Base-by-base conservation (phyloP, 1,284 basidiomycete genomes). In the Puccinia novopanici region DNA sequence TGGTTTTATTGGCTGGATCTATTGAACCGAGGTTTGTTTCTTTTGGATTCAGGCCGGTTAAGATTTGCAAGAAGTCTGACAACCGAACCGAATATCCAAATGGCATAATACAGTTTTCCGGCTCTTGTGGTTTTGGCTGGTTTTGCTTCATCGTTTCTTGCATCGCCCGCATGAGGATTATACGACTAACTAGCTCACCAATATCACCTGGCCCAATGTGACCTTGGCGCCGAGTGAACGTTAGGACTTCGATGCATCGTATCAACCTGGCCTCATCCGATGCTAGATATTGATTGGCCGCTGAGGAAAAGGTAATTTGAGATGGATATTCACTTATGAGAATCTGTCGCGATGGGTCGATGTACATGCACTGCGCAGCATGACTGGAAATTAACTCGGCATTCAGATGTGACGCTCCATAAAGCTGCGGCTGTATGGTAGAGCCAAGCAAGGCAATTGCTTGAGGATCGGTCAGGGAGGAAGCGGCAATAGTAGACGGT, bases 321-420 rank as follows among this genome's bases (percentile, higher is more conserved):
- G 55, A 57, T 27, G n/a, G 55, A 57, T 57, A 57, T 57, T 57
- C 55, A 27, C 55, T 57, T n/a, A 57, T 27, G n/a, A 57, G 55
- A 2, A 57, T 24, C 5, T 57, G 3, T n/a, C 24, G 55, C 55
- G n/a, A 57, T 27, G 4, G n/a, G 24, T 27, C 24, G 24, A 57
- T 57, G 24, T 57, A 57, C 55, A 57, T 57, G 55, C 55, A 57
- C 12, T 57, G 55, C 9, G 55, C 55, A 3, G 12, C 19, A 57
- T 57, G 55, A 27, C 55, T 54, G 5, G 52, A 54, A 10, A 54
- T n/a, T 24, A 57, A n/a, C 22, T 24, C 55, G 12, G 55, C 22
- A 57, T 57, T 57, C n/a, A 57, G 4, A 5, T 19, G 22, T n/a
- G 8, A 19, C 5, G 55, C n/a, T 24, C 22, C 55, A 57, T 57